A percentile compares a stretch with the other conserved stretches of the same genome.
These are phyloP conservation scores for Enterocytospora artemiae DNA, from an alignment of 371 early-diverging fungal genomes.

Conservation along the genomic window DNA sequence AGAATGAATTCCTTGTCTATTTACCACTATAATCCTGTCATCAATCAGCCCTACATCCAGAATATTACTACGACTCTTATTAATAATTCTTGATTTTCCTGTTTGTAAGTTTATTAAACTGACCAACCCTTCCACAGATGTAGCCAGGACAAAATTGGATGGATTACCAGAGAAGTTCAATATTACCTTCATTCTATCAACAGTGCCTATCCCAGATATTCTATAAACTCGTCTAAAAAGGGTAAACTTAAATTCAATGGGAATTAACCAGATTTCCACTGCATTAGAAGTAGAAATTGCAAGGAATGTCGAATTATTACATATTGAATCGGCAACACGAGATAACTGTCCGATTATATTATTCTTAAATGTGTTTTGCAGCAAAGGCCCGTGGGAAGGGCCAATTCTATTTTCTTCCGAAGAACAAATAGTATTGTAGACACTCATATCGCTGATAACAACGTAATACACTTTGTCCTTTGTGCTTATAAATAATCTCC, in stretches of 20 bases:
- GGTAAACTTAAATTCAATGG: slow-evolving; percentile 33
- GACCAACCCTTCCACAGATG: slow-evolving; percentile 29
- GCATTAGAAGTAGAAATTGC: slow-evolving; percentile 9
- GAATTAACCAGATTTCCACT: slow-evolving; percentile 42
- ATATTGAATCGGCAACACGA: slow-evolving; percentile 8
- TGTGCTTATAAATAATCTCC: too few species aligned
- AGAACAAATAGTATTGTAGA: too few species aligned
- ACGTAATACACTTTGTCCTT: too few species aligned
- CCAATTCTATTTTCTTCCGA: too few species aligned
- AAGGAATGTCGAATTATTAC: slow-evolving; percentile 12
- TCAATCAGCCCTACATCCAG: slow-evolving; percentile 7
- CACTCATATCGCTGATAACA: too few species aligned
- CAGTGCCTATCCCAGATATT: slow-evolving; percentile 11
- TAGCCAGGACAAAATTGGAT: slow-evolving; percentile 12
- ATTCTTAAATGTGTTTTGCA: too few species aligned
- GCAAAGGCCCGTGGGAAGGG: too few species aligned
- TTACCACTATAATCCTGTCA: background rate
- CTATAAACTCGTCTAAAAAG: slow-evolving; percentile 21
- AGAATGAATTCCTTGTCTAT: too few species aligned
- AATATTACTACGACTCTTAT: slow-evolving; percentile 10
- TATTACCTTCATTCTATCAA: slow-evolving; percentile 16
- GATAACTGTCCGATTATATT: slow-evolving; percentile 5
- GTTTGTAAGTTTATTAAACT: slow-evolving; percentile 14
- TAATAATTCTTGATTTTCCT: slow-evolving; percentile 2
- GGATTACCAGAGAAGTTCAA: too few species aligned